Percentiles rank a stretch among this genome's conserved stretches.
phyloP scores from a whole-genome alignment of 2,329 filamentous ascomycete genomes.

The Knufia fluminis region DNA sequence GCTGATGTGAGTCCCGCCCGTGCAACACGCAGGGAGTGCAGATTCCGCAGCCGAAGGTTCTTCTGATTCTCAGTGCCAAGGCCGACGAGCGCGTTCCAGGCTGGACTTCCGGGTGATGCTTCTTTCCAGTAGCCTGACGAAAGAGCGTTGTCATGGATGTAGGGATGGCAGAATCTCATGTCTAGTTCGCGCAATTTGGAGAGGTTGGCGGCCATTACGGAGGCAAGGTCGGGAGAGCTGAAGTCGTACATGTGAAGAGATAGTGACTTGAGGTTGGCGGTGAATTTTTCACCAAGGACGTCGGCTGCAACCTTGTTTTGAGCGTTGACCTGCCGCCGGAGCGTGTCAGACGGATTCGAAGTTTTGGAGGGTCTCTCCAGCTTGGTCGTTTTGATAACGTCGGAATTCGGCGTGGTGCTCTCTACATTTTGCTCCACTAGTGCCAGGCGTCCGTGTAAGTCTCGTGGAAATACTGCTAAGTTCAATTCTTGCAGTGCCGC shows the following conservation, averaged over 20 bases:
- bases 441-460: conserved; percentile 27
- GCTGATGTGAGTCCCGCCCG: conserved; percentile 29
- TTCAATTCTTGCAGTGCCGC: conserved; percentile 26
- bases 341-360: neutral
- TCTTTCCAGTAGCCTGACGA: conserved; percentile 26
- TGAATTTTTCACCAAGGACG: conserved; percentile 9
- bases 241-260: conserved; percentile 23
- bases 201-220: conserved; percentile 25
- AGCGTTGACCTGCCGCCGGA: conserved; percentile 12
- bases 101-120: conserved; percentile 22
- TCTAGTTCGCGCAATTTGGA: conserved; percentile 28
- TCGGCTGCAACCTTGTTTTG: conserved; percentile 16
- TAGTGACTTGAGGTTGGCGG: conserved; percentile 13
- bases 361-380: conserved; percentile 7
- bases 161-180: conserved; percentile 29
- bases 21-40: conserved; percentile 27
- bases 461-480: conserved; percentile 28
- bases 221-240: conserved; percentile 26
- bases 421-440: conserved; percentile 24
- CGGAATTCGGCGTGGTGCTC: conserved; percentile 3
- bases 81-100: conserved; percentile 28
- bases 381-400: conserved; percentile 10
- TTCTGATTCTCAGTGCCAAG: conserved; percentile 22
- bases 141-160: conserved; percentile 27
- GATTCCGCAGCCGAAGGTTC: conserved; percentile 19